Conservation (phyloP, 2,329 filamentous ascomycete species). For the Apiospora hydei region DNA sequence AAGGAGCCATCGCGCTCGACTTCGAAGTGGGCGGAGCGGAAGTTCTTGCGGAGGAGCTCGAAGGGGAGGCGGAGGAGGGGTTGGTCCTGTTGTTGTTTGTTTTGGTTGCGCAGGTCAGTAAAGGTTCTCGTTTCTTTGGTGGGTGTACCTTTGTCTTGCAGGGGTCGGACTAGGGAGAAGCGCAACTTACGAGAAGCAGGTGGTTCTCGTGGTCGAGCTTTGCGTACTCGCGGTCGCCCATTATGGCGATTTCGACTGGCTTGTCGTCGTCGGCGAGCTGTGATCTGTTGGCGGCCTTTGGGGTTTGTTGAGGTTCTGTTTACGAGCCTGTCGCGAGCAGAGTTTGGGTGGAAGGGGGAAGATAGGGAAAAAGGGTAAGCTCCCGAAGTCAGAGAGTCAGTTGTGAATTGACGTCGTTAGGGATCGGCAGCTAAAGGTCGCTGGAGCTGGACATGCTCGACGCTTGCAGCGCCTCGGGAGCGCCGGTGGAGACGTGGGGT, state of each 20-base stretch:
- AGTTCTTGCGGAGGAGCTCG: conserved; percentile 92
- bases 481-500: background rate
- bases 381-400: background rate
- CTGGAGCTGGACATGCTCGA: background rate
- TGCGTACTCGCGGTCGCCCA: conserved; percentile 42
- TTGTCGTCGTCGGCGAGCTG: background rate
- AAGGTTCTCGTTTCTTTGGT: background rate
- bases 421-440: conserved; percentile 11
- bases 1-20: conserved; percentile 75
- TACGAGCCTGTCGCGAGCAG: background rate
- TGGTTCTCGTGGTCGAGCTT: conserved; percentile 79
- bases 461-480: conserved; percentile 3
- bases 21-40: conserved; percentile 81
- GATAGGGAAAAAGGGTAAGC: background rate
- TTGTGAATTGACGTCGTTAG: conserved; percentile 18
- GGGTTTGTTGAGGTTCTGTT: background rate
- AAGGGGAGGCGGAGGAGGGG: conserved; percentile 90
- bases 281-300: background rate
- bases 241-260: background rate
- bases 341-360: background rate
- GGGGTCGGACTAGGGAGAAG: background rate
- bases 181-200: conserved; percentile 69
- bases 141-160: conserved; percentile 21
- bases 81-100: conserved; percentile 73
- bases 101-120: conserved; percentile 1